Evolutionary conservation across 768 basidiomycete genomes (phyloP).

Genomic region (Phylloporus arenicola): DNA sequence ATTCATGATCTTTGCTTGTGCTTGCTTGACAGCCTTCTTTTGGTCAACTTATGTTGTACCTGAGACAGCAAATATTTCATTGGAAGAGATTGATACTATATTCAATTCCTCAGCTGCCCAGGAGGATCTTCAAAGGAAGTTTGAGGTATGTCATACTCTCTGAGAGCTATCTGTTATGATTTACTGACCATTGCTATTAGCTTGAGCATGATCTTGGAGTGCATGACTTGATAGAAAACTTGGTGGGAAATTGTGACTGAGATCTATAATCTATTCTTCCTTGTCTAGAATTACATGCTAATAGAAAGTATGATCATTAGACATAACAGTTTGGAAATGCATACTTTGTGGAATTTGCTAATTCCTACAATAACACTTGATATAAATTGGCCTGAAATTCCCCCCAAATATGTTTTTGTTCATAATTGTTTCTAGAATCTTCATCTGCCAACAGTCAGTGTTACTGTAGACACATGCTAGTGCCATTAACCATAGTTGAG

Average conservation of each 20-base stretch:
- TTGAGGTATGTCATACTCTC: constrained; percentile 38
- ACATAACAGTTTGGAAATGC: too few relatives aligned
- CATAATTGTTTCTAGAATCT: too few relatives aligned
- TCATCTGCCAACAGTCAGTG: too few relatives aligned
- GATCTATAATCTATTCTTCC: neutral
- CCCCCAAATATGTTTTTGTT: too few relatives aligned
- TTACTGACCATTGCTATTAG: constrained; percentile 28
- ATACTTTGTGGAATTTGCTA: neutral
- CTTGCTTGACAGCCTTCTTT: constrained; percentile 61
- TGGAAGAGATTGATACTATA: constrained; percentile 71
- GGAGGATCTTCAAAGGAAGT: constrained; percentile 47
- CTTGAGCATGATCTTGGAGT: constrained; percentile 55
- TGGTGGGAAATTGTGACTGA: constrained; percentile 24
- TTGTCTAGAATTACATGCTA: neutral
- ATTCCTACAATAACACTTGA: too few relatives aligned
- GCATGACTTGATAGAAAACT: constrained; percentile 37
- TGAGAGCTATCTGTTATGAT: neutral
- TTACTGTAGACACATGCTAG: too few relatives aligned
- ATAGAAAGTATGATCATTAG: too few relatives aligned
- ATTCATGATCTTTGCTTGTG: constrained; percentile 60
- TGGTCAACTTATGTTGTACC: constrained; percentile 70
- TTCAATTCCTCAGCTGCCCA: constrained; percentile 55
- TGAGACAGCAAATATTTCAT: constrained; percentile 69
- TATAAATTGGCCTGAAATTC: too few relatives aligned
- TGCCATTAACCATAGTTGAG: too few relatives aligned